Evolutionary conservation across 2,329 filamentous ascomycete genomes (phyloP).

Genomic region (Colletotrichum lentis): DNA sequence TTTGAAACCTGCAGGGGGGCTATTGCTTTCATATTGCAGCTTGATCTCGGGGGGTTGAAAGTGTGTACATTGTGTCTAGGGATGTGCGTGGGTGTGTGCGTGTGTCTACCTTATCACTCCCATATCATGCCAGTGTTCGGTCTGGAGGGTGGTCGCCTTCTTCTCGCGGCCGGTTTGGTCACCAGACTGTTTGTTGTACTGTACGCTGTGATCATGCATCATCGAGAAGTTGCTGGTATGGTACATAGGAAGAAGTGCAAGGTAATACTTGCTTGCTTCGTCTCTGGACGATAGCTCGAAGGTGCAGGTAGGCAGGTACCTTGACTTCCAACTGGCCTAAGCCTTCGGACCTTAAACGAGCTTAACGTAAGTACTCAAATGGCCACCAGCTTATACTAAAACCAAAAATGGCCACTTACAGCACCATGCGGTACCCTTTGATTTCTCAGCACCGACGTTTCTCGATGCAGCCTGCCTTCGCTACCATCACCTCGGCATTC

Average conservation of each 20-base stretch:
- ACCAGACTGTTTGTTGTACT: not conserved
- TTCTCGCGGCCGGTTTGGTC: not conserved
- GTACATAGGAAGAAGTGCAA: not conserved
- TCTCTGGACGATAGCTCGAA: constrained; percentile 12
- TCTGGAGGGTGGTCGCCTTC: not conserved
- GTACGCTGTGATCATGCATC: not conserved
- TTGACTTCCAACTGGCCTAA: not conserved
- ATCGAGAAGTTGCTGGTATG: not conserved
- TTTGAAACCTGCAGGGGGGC: constrained; percentile 7
- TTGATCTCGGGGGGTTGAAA: not conserved
- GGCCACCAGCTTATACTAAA: constrained; percentile 1
- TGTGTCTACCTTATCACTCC: not conserved
- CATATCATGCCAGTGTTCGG: no score
- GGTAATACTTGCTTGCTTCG: not conserved
- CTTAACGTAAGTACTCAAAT: not conserved
- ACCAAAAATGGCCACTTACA: constrained; percentile 3
- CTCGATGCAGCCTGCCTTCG: constrained; percentile 1
- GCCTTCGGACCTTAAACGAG: not conserved
- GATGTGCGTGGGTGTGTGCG: not conserved
- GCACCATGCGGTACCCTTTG: not conserved
- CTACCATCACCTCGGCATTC: not conserved
- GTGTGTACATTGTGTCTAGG: not conserved
- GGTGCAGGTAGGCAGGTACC: constrained; percentile 30
- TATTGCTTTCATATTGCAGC: not conserved
- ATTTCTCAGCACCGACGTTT: not conserved